These are phyloP conservation scores for Evernia prunastri DNA, from an alignment of 495 filamentous ascomycete species.

Conservation along the genomic window DNA sequence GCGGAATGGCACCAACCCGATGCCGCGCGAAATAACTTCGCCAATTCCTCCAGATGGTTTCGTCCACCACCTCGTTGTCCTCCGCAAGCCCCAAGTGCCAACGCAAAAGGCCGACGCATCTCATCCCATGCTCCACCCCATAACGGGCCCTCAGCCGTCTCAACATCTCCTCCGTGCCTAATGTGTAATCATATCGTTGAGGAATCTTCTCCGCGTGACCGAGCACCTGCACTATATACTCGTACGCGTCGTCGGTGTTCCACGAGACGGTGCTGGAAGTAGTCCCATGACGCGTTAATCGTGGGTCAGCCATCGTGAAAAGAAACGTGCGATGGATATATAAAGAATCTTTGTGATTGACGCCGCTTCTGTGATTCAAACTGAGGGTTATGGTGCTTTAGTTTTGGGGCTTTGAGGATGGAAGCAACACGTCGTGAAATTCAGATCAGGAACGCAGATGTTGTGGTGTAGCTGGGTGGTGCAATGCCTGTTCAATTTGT, in stretches of 20 bases:
- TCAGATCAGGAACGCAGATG: no score
- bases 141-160: slow-evolving; percentile 1
- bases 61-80: slow-evolving; percentile 3
- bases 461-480: not conserved
- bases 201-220: slow-evolving; percentile 2
- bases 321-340: not conserved
- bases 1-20: not conserved
- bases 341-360: not conserved
- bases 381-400: not conserved
- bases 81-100: not conserved
- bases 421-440: no score
- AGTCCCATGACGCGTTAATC: not conserved
- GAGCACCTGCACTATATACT: slow-evolving; percentile 4
- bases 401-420: no score
- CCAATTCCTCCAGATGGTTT: not conserved
- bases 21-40: not conserved
- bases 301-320: not conserved
- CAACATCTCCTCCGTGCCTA: slow-evolving; percentile 3
- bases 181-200: not conserved
- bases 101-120: not conserved
- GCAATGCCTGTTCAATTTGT: not conserved
- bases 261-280: not conserved
- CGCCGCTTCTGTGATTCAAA: not conserved
- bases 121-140: not conserved
- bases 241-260: not conserved